These are phyloP conservation scores for Melaleuca alternifolia DNA, from an alignment of 345 rosid species.

Conservation along the genomic window DNA sequence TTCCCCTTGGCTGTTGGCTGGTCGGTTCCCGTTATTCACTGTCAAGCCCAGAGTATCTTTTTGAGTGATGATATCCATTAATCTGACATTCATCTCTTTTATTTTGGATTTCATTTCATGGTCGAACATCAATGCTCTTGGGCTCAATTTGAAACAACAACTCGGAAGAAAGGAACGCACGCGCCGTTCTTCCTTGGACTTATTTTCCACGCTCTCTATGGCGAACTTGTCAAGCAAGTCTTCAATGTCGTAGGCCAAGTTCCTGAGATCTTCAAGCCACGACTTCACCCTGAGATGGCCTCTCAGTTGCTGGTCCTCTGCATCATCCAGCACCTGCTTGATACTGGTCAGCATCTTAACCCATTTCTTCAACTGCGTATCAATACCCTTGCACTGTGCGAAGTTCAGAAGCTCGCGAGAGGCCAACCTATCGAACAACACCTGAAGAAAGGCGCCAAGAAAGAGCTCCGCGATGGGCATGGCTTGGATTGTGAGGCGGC, in stretches of 20 bases:
- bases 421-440: neutral
- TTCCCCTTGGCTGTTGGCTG: fast-evolving
- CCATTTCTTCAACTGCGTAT: neutral
- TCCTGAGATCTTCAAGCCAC: neutral
- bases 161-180: neutral
- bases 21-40: neutral
- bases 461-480: neutral
- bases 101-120: slow-evolving; percentile 1
- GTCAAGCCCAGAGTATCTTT: neutral
- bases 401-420: neutral
- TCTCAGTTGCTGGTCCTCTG: neutral
- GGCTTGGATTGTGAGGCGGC: neutral
- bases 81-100: neutral
- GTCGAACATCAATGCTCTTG: neutral
- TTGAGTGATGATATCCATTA: neutral
- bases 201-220: neutral
- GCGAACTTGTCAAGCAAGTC: neutral
- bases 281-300: fast-evolving
- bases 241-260: slow-evolving; percentile 2
- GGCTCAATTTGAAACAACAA: neutral
- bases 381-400: neutral
- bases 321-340: neutral
- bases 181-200: neutral
- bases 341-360: neutral
- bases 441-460: neutral